Percentiles rank a stretch among this genome's conserved stretches.
Evolutionary conservation across 768 basidiomycete species (phyloP).

Genomic region (Xerocomellus intermedius): DNA sequence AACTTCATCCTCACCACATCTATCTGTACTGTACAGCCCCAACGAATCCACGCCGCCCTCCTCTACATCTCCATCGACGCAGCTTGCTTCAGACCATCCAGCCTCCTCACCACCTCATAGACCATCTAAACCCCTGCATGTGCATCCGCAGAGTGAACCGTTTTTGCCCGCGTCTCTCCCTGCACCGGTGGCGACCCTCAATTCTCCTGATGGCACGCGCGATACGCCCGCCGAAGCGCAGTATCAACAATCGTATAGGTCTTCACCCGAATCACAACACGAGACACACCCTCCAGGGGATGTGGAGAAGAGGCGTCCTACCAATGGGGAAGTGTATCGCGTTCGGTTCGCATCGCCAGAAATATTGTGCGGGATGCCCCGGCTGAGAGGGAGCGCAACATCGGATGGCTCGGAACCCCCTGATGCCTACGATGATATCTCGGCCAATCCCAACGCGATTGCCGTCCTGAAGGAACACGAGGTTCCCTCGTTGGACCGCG

Average conservation of each 20-base stretch:
- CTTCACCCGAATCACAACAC: slow-evolving; percentile 13
- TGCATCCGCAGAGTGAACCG: slow-evolving; percentile 24
- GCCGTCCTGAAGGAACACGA: not conserved
- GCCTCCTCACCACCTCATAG: slow-evolving; percentile 8
- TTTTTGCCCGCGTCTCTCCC: slow-evolving; percentile 2
- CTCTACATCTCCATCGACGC: not conserved
- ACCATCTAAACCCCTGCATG: slow-evolving; percentile 29
- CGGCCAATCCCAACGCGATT: not conserved
- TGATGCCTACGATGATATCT: not conserved
- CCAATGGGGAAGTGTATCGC: slow-evolving; percentile 17
- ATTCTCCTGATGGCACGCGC: slow-evolving; percentile 15
- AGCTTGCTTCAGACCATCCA: not conserved
- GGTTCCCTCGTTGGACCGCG: not conserved
- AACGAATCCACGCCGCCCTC: slow-evolving; percentile 1
- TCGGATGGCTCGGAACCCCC: not conserved
- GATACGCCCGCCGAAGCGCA: slow-evolving; percentile 27
- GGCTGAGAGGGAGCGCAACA: slow-evolving; percentile 4
- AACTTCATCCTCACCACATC: slow-evolving; percentile 9
- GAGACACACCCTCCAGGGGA: not conserved
- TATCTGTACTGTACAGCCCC: slow-evolving; percentile 9
- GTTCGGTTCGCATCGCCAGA: slow-evolving; percentile 36
- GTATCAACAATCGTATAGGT: slow-evolving; percentile 15
- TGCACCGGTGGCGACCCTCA: slow-evolving; percentile 4
- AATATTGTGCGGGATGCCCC: slow-evolving; percentile 14
- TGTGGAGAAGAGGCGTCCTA: slow-evolving; percentile 10